Conservation (phyloP, 331 rosid species). For the Quercus tomentella region DNA sequence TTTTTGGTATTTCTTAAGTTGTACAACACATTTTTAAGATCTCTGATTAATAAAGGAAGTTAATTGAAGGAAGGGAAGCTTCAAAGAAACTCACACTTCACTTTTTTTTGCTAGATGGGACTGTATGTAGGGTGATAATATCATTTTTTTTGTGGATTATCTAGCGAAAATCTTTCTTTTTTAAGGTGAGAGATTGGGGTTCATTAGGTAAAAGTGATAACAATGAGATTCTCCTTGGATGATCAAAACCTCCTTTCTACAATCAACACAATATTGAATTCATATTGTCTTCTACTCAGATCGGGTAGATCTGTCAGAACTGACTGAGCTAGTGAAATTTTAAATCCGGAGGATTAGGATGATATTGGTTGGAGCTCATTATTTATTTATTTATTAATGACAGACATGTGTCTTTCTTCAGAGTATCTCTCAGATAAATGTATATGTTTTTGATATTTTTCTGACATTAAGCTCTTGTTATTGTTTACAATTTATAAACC, state of each 20-base stretch:
- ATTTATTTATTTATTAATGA: neutral
- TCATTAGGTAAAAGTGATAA: slow-evolving; percentile 32
- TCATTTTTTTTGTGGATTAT: slow-evolving; percentile 22
- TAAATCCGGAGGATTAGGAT: slow-evolving; percentile 23
- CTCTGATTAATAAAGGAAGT: slow-evolving; percentile 20
- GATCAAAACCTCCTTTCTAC: slow-evolving; percentile 7
- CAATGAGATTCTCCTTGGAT: slow-evolving; percentile 23
- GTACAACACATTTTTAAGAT: neutral
- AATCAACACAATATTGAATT: neutral
- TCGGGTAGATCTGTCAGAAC: slow-evolving; percentile 6
- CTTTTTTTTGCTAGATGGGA: neutral
- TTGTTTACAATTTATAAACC: slow-evolving; percentile 1
- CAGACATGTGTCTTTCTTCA: slow-evolving; percentile 20
- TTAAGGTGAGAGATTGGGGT: slow-evolving; percentile 11
- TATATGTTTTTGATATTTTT: slow-evolving; percentile 15
- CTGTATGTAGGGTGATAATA: slow-evolving; percentile 11
- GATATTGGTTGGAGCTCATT: slow-evolving; percentile 20
- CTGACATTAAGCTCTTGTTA: slow-evolving; percentile 18
- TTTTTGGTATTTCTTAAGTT: neutral
- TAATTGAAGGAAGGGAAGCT: slow-evolving; percentile 14
- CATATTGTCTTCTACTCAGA: neutral
- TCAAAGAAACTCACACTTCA: slow-evolving; percentile 18
- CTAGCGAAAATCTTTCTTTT: slow-evolving; percentile 11
- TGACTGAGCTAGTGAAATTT: slow-evolving; percentile 27
- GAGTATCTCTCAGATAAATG: slow-evolving; percentile 21